phyloP scores from a whole-genome alignment of 345 rosid genomes.

The Cardamine occulta region DNA sequence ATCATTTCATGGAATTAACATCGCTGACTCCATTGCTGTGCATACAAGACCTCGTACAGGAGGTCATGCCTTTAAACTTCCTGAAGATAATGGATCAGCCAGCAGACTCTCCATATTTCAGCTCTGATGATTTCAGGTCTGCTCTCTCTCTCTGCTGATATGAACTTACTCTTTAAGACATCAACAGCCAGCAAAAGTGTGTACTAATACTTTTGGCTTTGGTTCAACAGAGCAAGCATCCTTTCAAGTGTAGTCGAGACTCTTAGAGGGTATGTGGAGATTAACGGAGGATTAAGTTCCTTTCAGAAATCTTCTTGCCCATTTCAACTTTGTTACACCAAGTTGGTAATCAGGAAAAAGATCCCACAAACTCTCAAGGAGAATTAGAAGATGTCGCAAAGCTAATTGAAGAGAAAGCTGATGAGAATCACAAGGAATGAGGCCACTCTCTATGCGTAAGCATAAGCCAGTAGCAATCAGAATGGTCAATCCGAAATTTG shows the following conservation, averaged over 20 bases:
- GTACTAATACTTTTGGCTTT: slow-evolving; percentile 15
- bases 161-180: background rate
- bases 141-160: slow-evolving; percentile 27
- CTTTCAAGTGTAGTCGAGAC: slow-evolving; percentile 67
- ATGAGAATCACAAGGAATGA: slow-evolving; percentile 55
- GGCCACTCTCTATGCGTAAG: slow-evolving; percentile 78
- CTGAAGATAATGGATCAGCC: slow-evolving; percentile 63
- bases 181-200: background rate
- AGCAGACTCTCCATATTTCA: slow-evolving; percentile 64
- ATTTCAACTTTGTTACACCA: slow-evolving; percentile 57
- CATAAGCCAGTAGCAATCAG: slow-evolving; percentile 78
- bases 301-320: slow-evolving; percentile 79
- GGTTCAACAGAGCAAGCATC: slow-evolving; percentile 64
- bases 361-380: slow-evolving; percentile 57
- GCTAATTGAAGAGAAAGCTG: slow-evolving; percentile 60
- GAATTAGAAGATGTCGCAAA: slow-evolving; percentile 54
- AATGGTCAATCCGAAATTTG: slow-evolving; percentile 77
- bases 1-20: slow-evolving; percentile 65
- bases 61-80: slow-evolving; percentile 71
- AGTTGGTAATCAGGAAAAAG: slow-evolving; percentile 58
- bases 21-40: slow-evolving; percentile 60
- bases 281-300: slow-evolving; percentile 59
- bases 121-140: slow-evolving; percentile 82
- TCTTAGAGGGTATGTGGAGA: slow-evolving; percentile 62
- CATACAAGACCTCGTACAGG: slow-evolving; percentile 46